phyloP scores from a whole-genome alignment of 2,329 filamentous ascomycete genomes.

The Chrysosporium keratinophilum region DNA sequence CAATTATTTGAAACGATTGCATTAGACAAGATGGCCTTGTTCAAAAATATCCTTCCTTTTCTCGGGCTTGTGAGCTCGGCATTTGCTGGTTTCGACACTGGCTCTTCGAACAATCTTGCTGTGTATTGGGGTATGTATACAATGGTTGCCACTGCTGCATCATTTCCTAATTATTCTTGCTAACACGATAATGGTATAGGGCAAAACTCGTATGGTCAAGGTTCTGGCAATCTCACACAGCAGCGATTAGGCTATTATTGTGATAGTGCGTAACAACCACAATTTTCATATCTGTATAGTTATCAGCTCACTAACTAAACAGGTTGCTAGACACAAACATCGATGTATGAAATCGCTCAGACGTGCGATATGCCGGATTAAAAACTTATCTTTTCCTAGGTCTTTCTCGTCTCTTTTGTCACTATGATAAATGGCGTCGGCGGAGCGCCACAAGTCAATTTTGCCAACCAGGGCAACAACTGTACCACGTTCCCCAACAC shows the following conservation, averaged over 20 bases:
- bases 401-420: constrained; percentile 57
- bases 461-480: constrained; percentile 53
- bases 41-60: constrained; percentile 21
- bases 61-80: constrained; percentile 25
- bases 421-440: constrained; percentile 45
- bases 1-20: too few relatives aligned
- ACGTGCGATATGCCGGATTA: background rate
- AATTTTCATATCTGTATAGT: background rate
- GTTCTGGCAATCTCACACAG: constrained; percentile 11
- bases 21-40: constrained; percentile 21
- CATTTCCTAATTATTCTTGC: background rate
- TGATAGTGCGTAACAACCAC: constrained; percentile 6
- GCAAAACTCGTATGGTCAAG: constrained; percentile 50
- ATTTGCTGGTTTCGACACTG: constrained; percentile 36
- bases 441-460: constrained; percentile 41
- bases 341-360: constrained; percentile 25
- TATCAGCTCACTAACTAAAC: background rate
- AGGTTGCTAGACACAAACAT: constrained; percentile 6
- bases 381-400: constrained; percentile 27
- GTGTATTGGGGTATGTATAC: constrained; percentile 53
- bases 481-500: constrained; percentile 52
- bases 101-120: constrained; percentile 46
- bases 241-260: constrained; percentile 13
- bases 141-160: background rate
- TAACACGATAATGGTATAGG: constrained; percentile 1